Conservation (phyloP, 2,329 filamentous ascomycete species). For the Fonsecaea nubica region DNA sequence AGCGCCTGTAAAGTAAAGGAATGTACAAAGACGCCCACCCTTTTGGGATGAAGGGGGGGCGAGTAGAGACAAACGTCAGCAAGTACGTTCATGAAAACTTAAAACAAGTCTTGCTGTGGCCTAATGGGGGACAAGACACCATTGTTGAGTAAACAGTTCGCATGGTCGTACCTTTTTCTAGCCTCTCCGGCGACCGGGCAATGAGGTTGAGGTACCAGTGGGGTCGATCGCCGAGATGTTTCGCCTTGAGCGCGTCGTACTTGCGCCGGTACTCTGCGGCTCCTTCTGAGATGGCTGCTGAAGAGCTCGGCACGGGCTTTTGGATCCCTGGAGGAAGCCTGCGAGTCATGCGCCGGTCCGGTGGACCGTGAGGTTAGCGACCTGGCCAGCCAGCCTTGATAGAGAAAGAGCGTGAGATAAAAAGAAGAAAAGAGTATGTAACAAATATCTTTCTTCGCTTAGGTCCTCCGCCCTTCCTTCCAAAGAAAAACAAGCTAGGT, state of each 20-base stretch:
- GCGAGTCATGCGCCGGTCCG: no score
- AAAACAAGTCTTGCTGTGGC: not conserved
- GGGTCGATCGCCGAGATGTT: constrained; percentile 23
- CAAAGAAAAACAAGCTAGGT: no score
- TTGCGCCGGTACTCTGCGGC: constrained; percentile 24
- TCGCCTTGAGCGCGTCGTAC: constrained; percentile 26
- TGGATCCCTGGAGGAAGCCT: constrained; percentile 31
- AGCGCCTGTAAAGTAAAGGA: constrained; percentile 19
- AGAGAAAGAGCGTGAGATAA: no score
- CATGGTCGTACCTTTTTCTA: constrained; percentile 25
- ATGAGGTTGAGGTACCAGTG: constrained; percentile 35
- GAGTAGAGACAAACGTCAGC: not conserved
- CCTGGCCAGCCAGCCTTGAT: no score
- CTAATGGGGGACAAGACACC: not conserved
- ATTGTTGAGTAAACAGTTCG: not conserved
- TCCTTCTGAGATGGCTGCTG: constrained; percentile 11
- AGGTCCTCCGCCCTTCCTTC: no score
- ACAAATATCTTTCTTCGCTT: no score
- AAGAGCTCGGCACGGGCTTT: constrained; percentile 17
- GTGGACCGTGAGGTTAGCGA: no score
- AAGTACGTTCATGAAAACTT: not conserved
- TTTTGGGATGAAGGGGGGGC: no score
- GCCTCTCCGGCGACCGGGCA: constrained; percentile 21
- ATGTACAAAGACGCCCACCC: no score
- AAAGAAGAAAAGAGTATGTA: no score